Evolutionary conservation across 179 eudicot genomes (phyloP).

Genomic region (Spinacia oleracea): DNA sequence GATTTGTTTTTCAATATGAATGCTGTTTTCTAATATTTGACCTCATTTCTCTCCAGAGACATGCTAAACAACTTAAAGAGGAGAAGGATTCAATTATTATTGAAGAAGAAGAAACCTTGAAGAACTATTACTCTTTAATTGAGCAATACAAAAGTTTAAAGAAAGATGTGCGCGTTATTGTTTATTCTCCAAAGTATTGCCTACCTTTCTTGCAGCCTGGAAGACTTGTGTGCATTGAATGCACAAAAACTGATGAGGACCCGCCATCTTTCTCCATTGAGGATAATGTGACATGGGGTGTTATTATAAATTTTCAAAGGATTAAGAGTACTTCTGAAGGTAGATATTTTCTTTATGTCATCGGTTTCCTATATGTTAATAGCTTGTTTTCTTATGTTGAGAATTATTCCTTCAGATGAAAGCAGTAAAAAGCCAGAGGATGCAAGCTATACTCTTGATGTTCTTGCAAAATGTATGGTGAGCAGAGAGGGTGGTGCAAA

Average conservation of each 20-base stretch:
- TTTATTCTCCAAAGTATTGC: slow-evolving; percentile 71
- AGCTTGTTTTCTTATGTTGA: slow-evolving; percentile 18
- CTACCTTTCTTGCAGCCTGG: slow-evolving; percentile 97
- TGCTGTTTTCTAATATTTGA: neutral
- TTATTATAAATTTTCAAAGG: slow-evolving; percentile 81
- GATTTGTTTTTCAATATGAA: neutral
- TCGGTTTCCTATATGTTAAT: neutral
- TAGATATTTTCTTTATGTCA: slow-evolving; percentile 27
- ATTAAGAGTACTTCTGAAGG: slow-evolving; percentile 71
- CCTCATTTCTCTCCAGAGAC: slow-evolving; percentile 55
- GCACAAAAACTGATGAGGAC: slow-evolving; percentile 50
- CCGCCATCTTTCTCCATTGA: slow-evolving; percentile 58
- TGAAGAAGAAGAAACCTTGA: slow-evolving; percentile 84
- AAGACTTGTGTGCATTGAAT: slow-evolving; percentile 73
- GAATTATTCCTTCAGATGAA: slow-evolving; percentile 49
- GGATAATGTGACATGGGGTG: slow-evolving; percentile 87
- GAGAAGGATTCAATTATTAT: slow-evolving; percentile 81
- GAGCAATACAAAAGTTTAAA: slow-evolving; percentile 75
- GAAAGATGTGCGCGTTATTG: slow-evolving; percentile 70
- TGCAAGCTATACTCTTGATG: slow-evolving; percentile 74
- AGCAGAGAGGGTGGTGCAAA: slow-evolving; percentile 57
- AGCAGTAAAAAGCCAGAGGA: slow-evolving; percentile 73
- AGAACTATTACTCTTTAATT: slow-evolving; percentile 71
- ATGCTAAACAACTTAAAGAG: slow-evolving; percentile 66
- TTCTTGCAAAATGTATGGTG: slow-evolving; percentile 82